Conservation (phyloP, 2,329 filamentous ascomycete species). For the Trichoderma endophyticum region DNA sequence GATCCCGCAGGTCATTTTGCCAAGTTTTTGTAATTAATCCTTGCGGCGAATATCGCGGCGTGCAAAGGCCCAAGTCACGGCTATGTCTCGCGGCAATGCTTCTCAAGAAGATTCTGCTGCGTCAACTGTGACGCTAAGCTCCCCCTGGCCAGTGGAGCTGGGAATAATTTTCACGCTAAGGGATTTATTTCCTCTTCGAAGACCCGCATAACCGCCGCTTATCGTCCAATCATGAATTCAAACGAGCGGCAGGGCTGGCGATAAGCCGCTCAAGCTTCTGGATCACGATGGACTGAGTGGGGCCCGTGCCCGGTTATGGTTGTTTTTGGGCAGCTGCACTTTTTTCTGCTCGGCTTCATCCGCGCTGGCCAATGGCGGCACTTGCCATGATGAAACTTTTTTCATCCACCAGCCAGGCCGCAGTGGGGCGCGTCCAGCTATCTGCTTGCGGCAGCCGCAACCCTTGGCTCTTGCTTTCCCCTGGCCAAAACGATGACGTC, state of each 20-base stretch:
- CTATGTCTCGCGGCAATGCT: background rate
- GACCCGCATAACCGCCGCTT: background rate
- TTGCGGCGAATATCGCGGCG: background rate
- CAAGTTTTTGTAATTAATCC: background rate
- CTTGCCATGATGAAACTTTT: background rate
- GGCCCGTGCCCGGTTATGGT: background rate
- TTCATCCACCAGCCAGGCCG: background rate
- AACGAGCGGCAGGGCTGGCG: background rate
- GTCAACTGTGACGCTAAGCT: background rate
- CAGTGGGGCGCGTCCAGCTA: background rate
- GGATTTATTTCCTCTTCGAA: background rate
- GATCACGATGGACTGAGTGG: background rate
- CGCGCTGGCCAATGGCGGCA: slow-evolving; percentile 4
- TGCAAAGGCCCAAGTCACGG: background rate
- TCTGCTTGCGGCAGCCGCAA: background rate
- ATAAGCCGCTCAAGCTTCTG: background rate
- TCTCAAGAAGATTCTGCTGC: background rate
- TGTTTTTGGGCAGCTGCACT: background rate
- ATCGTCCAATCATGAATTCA: background rate
- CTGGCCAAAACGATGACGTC: background rate
- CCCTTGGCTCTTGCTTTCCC: background rate
- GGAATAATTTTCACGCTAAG: background rate
- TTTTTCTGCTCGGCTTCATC: slow-evolving; percentile 4
- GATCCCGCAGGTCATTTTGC: background rate
- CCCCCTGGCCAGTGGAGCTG: background rate